Base-by-base conservation (phyloP, 2,329 filamentous ascomycete genomes). In the Chaetomiaceae sp. region DNA sequence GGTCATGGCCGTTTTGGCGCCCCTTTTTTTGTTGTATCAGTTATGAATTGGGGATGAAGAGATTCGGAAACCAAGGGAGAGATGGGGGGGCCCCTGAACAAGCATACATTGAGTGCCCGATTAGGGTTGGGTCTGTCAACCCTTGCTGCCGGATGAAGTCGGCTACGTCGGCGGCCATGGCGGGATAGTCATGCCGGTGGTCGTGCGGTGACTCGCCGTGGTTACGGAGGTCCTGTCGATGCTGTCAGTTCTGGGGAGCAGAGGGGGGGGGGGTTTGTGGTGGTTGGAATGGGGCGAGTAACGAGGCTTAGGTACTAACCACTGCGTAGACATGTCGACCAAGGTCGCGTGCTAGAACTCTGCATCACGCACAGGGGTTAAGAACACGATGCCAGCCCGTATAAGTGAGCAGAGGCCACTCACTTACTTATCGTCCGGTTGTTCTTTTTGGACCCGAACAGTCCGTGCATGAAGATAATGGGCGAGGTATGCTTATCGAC, bases 361-460 rank as follows among this genome's bases (percentile, higher is more conserved):
- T 49, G 21, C 13, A 27, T 21, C 29, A 30, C 11, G 30, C 13
- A 25, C 2, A 33, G 25, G n/a, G n/a, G n/a, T n/a, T 37, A 16
- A 38, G 38, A 21, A 36, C 11, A 13, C n/a, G n/a, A n/a, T n/a
- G 9, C 25, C 34, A 5, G 18, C n/a, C 25, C 21, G 9, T 10
- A 20, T 34, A 16, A 58, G 8, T 32, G 30, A 38, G 43, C 14
- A 30, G 32, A 20, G 4, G 20, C 40, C 44, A 73, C 86, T 69
- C 76, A 96, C 92, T 90, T 95, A 86, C 90, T 95, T 58, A 97
- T 94, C 65, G 81, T 89, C 69, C 91, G 79, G 68, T 96, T 96
- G 68, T 97, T 97, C 74, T 89, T 90, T 74, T 95, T 96, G 33
- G 89, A 96, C 18, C 92, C 92, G 65, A 97, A 96, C 10, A 97